A percentile compares a stretch with the other conserved stretches of the same genome.
These are phyloP conservation scores for Ilyonectria robusta DNA, from an alignment of 2,329 filamentous ascomycete species.

Conservation along the genomic window DNA sequence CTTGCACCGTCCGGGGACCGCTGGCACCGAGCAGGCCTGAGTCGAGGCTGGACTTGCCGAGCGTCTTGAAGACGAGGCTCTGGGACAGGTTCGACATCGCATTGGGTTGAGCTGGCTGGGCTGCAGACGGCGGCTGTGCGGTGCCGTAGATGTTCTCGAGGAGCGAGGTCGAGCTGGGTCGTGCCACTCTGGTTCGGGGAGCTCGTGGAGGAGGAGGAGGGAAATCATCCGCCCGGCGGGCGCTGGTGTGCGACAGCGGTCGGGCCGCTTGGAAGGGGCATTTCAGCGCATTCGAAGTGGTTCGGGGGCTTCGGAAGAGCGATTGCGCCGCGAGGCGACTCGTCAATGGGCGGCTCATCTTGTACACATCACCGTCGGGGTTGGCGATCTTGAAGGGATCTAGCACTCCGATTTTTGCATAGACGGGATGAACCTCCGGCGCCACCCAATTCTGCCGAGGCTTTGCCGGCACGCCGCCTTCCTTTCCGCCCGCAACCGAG, in stretches of 20 bases:
- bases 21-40: conserved; percentile 50
- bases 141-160: conserved; percentile 54
- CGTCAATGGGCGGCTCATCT: conserved; percentile 61
- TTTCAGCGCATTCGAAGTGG: conserved; percentile 34
- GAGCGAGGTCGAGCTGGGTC: conserved; percentile 49
- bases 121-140: conserved; percentile 35
- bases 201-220: conserved; percentile 38
- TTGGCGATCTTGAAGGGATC: conserved; percentile 33
- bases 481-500: conserved; percentile 53
- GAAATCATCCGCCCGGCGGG: conserved; percentile 46
- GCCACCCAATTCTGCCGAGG: conserved; percentile 45
- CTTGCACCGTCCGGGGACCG: conserved; percentile 37
- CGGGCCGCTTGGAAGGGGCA: conserved; percentile 46
- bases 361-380: conserved; percentile 48
- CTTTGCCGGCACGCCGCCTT: conserved; percentile 55
- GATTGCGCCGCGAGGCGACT: conserved; percentile 60
- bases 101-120: conserved; percentile 42
- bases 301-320: conserved; percentile 48
- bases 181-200: conserved; percentile 41
- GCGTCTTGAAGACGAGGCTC: conserved; percentile 57
- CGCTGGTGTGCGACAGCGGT: conserved; percentile 58
- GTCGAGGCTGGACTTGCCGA: conserved; percentile 53
- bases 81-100: conserved; percentile 54
- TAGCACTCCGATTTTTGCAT: conserved; percentile 47
- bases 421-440: conserved; percentile 13